Percentiles rank a stretch among this genome's conserved stretches.
Evolutionary conservation across 2,329 filamentous ascomycete genomes (phyloP).

Genomic region (Ophiocordyceps camponoti-floridani): DNA sequence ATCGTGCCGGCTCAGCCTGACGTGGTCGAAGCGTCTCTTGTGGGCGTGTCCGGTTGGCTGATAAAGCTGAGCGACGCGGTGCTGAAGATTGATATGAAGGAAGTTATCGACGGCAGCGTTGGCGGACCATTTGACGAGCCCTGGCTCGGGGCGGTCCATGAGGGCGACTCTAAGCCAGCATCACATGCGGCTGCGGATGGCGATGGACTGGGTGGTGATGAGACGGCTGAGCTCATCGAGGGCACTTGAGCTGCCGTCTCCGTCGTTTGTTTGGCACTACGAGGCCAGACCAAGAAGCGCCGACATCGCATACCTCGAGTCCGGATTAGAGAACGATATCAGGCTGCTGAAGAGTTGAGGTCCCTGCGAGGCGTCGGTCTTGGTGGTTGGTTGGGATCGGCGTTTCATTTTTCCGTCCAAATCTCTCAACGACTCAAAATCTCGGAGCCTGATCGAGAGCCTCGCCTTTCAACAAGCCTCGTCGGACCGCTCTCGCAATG

Average conservation of each 20-base stretch:
- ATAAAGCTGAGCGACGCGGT: constrained; percentile 44
- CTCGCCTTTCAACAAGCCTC: background rate
- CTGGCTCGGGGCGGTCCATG: constrained; percentile 43
- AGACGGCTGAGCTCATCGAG: no score
- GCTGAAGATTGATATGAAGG: constrained; percentile 46
- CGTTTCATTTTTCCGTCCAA: background rate
- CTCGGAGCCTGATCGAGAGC: no score
- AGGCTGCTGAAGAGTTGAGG: background rate
- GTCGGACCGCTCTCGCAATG: constrained; percentile 6
- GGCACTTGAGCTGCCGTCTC: no score
- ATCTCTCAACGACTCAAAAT: no score
- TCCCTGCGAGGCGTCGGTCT: background rate
- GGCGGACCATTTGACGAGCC: constrained; percentile 49
- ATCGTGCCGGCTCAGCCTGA: constrained; percentile 38
- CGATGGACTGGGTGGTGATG: no score
- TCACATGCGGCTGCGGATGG: background rate
- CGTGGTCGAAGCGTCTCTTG: constrained; percentile 37
- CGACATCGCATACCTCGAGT: no score
- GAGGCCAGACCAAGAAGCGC: no score
- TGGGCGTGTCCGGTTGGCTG: constrained; percentile 42
- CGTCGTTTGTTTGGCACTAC: no score
- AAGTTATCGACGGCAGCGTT: constrained; percentile 40
- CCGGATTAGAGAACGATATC: no score
- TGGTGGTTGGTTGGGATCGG: no score
- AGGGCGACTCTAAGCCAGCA: constrained; percentile 3